Percentiles rank a stretch among this genome's conserved stretches.
phyloP scores from a whole-genome alignment of 371 early-diverging fungal species.

The Mycotypha africana region DNA sequence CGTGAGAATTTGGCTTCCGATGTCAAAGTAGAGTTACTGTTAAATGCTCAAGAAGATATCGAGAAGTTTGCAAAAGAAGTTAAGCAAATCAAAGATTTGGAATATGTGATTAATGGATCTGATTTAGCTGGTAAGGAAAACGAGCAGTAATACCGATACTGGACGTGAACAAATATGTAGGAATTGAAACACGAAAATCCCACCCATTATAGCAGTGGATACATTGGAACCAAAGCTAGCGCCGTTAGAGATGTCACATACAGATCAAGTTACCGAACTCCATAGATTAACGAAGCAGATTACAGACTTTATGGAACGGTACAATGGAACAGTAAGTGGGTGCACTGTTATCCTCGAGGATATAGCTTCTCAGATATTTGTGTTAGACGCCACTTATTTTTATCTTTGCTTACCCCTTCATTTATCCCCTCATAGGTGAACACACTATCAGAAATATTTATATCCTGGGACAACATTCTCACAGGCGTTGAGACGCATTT shows the following conservation, averaged over 20 bases:
- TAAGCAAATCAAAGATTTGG: conserved; percentile 50
- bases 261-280: conserved; percentile 39
- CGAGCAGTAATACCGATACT: not conserved
- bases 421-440: no score
- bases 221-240: conserved; percentile 40
- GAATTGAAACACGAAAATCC: not conserved
- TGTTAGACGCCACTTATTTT: not conserved
- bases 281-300: conserved; percentile 37
- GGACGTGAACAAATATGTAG: not conserved
- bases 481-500: conserved; percentile 51
- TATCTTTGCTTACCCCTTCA: no score
- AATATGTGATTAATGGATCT: conserved; percentile 43
- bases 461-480: conserved; percentile 57
- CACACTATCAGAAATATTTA: conserved; percentile 58
- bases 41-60: conserved; percentile 52
- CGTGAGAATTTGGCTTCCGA: conserved; percentile 48
- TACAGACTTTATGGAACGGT: conserved; percentile 45
- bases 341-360: no score
- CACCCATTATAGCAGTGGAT: conserved; percentile 30
- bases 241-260: conserved; percentile 42
- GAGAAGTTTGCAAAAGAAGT: conserved; percentile 46
- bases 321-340: conserved; percentile 43
- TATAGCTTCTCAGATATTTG: not conserved
- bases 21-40: conserved; percentile 49
- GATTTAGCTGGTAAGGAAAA: conserved; percentile 5